Evolutionary conservation across 75 land plant genomes (phyloP).

Genomic region (Pinus albicaulis): DNA sequence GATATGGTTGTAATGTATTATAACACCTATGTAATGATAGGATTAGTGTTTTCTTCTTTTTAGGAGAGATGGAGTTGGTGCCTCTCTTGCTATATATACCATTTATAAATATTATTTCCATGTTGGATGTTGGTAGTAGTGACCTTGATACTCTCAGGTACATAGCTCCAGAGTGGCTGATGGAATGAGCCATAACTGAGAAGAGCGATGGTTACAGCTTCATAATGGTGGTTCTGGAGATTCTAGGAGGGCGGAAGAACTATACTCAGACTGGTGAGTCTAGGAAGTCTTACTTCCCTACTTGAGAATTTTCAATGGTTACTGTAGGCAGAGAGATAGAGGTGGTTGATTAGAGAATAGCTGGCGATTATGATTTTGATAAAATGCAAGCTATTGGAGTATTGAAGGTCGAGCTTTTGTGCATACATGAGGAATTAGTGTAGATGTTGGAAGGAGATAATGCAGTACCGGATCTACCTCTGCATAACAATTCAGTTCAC

Average conservation of each 20-base stretch:
- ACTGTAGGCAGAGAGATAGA: background rate
- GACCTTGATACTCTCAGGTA: too few relatives aligned
- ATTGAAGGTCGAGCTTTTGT: slow-evolving; percentile 19
- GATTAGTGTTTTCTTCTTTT: too few relatives aligned
- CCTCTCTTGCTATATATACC: too few relatives aligned
- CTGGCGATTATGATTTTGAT: background rate
- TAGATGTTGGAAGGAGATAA: slow-evolving; percentile 28
- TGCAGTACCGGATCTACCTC: slow-evolving; percentile 13
- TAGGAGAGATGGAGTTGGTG: too few relatives aligned
- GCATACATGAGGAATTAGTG: slow-evolving; percentile 28
- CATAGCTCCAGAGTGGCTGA: slow-evolving; percentile 32
- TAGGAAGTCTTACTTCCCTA: background rate
- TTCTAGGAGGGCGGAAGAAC: slow-evolving; percentile 16
- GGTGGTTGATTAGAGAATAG: slow-evolving; percentile 5
- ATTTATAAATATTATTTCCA: too few relatives aligned
- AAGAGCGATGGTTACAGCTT: too few relatives aligned
- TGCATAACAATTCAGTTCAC: background rate
- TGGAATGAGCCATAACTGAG: too few relatives aligned
- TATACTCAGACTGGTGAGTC: background rate
- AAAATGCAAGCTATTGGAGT: background rate
- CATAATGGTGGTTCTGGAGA: slow-evolving; percentile 25
- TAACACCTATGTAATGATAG: too few relatives aligned
- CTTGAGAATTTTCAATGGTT: background rate
- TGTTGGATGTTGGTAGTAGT: too few relatives aligned
- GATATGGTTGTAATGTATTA: too few relatives aligned